A percentile compares a stretch with the other conserved stretches of the same genome.
Conservation (phyloP, 2,329 filamentous ascomycete species). For the Domatiomyces catenatus region DNA sequence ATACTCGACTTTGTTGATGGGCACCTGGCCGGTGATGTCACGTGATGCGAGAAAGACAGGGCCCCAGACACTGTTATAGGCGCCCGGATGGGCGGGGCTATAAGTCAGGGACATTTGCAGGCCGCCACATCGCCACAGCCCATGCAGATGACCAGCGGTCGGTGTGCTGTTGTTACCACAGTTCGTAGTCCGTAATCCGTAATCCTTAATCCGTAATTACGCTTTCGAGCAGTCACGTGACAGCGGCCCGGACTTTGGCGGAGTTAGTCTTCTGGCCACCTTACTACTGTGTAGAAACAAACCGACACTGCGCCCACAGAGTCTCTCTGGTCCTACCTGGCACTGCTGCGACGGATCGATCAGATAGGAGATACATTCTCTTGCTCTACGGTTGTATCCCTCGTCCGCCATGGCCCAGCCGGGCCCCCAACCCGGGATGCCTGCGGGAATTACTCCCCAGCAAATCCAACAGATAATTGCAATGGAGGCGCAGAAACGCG, state of each 20-base stretch:
- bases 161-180: not conserved
- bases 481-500: constrained; percentile 62
- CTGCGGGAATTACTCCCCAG: constrained; percentile 8
- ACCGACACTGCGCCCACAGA: too few species aligned
- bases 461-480: constrained; percentile 15
- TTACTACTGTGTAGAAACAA: not conserved
- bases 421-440: constrained; percentile 7
- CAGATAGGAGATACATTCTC: not conserved
- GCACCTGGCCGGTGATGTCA: constrained; percentile 27
- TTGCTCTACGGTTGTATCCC: not conserved
- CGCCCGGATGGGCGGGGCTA: constrained; percentile 23
- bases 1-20: constrained; percentile 46
- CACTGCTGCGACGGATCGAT: not conserved
- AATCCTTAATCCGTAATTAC: too few species aligned
- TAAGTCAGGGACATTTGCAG: constrained; percentile 28
- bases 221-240: not conserved
- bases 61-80: constrained; percentile 24
- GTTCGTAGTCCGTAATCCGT: too few species aligned
- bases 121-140: not conserved
- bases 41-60: not conserved
- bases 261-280: not conserved
- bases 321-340: not conserved
- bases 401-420: constrained; percentile 20
- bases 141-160: too few species aligned
- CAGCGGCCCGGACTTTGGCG: not conserved